These are phyloP conservation scores for Asclepias syriaca DNA, from an alignment of 257 asterid species.

Conservation along the genomic window DNA sequence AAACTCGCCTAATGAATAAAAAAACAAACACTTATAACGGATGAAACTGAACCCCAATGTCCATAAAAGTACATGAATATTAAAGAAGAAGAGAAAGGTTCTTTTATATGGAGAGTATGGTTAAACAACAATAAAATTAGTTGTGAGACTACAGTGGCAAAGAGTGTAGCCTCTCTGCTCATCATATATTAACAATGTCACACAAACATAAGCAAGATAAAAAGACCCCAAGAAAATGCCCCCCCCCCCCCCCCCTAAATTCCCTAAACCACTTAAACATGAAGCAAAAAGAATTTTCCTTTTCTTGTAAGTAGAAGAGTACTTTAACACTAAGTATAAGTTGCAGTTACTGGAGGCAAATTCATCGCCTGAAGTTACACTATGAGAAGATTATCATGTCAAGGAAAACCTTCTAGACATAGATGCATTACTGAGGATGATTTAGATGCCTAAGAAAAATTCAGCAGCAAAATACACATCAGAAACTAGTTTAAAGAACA, in stretches of 20 bases:
- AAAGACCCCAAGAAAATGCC: constrained; percentile 1
- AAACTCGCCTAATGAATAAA: not conserved
- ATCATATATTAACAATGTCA: not conserved
- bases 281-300: not conserved
- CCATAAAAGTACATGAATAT: not conserved
- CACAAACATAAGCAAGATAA: not conserved
- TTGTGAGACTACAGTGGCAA: not conserved
- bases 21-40: not conserved
- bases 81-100: not conserved
- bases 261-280: not conserved
- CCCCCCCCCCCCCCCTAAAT: not conserved
- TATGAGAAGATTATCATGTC: not conserved
- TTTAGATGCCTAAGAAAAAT: not conserved
- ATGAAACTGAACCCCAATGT: not conserved
- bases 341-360: not conserved
- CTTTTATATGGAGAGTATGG: not conserved
- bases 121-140: not conserved
- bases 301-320: not conserved
- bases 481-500: not conserved
- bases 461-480: not conserved
- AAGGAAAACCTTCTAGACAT: not conserved
- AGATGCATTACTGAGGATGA: not conserved
- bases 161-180: too few relatives aligned
- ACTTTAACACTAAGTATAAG: not conserved
- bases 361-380: not conserved